A percentile compares a stretch with the other conserved stretches of the same genome.
These are phyloP conservation scores for Alternaria longipes DNA, from an alignment of 2,329 filamentous ascomycete genomes.

Conservation along the genomic window DNA sequence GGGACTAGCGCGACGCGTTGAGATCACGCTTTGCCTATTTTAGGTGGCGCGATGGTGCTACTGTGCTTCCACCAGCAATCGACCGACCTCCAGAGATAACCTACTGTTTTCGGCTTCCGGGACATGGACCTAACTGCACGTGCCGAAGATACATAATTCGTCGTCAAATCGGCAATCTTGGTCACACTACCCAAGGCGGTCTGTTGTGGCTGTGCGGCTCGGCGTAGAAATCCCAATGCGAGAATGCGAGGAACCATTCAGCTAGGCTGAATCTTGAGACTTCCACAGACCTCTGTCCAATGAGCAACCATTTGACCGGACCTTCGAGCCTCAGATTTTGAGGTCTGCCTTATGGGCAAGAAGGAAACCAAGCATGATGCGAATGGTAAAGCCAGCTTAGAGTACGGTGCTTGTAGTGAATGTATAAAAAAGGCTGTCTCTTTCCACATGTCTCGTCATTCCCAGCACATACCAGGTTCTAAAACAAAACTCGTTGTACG, in stretches of 20 bases:
- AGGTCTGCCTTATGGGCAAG: neutral
- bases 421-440: neutral
- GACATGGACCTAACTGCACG: neutral
- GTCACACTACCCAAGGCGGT: neutral
- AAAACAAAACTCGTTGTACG: neutral
- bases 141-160: neutral
- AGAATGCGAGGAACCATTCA: constrained; percentile 25
- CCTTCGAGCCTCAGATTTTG: neutral
- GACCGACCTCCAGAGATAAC: neutral
- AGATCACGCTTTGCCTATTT: neutral
- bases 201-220: constrained; percentile 16
- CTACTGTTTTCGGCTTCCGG: neutral
- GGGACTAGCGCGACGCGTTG: constrained; percentile 15
- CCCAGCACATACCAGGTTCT: neutral
- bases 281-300: neutral
- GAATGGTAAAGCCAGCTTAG: neutral
- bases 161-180: neutral
- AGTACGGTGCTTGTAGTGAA: neutral
- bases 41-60: neutral
- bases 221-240: constrained; percentile 21
- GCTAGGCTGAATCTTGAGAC: constrained; percentile 12
- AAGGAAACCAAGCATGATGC: neutral
- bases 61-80: neutral
- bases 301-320: neutral
- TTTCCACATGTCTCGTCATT: neutral